Evolutionary conservation across 164 flowering plant genomes (phyloP).

Genomic region (Amborella trichopoda): DNA sequence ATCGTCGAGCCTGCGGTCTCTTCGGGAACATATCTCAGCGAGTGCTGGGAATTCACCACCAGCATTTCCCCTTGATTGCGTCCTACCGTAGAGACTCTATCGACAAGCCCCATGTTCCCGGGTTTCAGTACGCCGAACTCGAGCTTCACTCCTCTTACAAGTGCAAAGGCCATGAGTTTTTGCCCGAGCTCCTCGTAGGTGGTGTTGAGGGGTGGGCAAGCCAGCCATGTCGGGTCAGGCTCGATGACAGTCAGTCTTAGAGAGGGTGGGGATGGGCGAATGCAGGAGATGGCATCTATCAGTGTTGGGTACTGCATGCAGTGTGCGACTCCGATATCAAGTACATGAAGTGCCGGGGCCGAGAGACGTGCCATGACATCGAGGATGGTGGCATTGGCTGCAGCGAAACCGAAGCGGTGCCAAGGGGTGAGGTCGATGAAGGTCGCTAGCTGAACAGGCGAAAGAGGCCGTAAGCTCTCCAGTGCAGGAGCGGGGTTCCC

Average conservation of each 20-base stretch:
- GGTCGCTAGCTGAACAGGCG: conserved; percentile 63
- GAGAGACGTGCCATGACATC: conserved; percentile 58
- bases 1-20: conserved; percentile 30
- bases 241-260: conserved; percentile 51
- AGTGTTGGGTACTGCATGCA: conserved; percentile 98
- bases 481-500: conserved; percentile 53
- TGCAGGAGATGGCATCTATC: conserved; percentile 56
- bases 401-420: conserved; percentile 92
- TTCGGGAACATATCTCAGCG: conserved; percentile 67
- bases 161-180: conserved; percentile 56
- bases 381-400: conserved; percentile 82
- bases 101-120: conserved; percentile 24
- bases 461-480: conserved; percentile 20
- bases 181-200: conserved; percentile 71
- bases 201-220: conserved; percentile 59
- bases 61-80: conserved; percentile 35
- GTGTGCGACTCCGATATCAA: conserved; percentile 72
- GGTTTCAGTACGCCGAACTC: conserved; percentile 62
- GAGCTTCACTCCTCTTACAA: conserved; percentile 48
- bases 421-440: conserved; percentile 89
- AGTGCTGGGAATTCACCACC: conserved; percentile 79
- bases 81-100: conserved; percentile 5
- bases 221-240: conserved; percentile 26
- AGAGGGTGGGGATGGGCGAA: conserved; percentile 46
- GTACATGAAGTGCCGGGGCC: conserved; percentile 50